Conservation (phyloP, 1,284 basidiomycete species). For the Ustilago tritici region DNA sequence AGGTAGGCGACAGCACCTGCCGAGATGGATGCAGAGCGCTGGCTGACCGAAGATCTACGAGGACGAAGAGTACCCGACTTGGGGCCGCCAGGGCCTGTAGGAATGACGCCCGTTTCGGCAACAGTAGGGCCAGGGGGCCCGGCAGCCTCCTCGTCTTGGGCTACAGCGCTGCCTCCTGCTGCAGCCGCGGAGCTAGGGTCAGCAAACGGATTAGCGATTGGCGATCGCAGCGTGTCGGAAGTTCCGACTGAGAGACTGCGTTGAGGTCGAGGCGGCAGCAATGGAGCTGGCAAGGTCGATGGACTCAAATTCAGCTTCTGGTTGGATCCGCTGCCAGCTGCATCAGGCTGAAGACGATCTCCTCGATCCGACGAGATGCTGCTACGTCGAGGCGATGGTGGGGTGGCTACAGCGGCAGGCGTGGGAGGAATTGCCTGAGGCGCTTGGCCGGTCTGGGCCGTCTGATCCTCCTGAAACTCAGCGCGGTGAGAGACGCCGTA, state of each 20-base stretch:
- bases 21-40: slow-evolving; percentile 49
- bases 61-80: slow-evolving; percentile 51
- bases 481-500: slow-evolving; percentile 42
- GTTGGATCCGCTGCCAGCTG: slow-evolving; percentile 10
- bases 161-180: not conserved
- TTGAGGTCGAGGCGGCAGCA: slow-evolving; percentile 43
- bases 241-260: slow-evolving; percentile 29
- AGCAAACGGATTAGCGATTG: slow-evolving; percentile 35
- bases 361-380: slow-evolving; percentile 26
- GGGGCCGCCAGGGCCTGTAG: slow-evolving; percentile 53
- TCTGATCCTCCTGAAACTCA: slow-evolving; percentile 38
- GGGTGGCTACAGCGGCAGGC: not conserved
- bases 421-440: not conserved
- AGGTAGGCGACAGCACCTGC: slow-evolving; percentile 51
- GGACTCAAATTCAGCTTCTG: slow-evolving; percentile 50
- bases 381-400: slow-evolving; percentile 15
- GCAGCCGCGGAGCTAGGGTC: slow-evolving; percentile 19
- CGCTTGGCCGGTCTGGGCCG: not conserved
- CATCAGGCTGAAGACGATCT: slow-evolving; percentile 22
- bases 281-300: slow-evolving; percentile 36
- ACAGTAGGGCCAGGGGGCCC: slow-evolving; percentile 48
- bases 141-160: slow-evolving; percentile 18
- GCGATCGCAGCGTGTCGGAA: slow-evolving; percentile 28
- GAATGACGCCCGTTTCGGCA: slow-evolving; percentile 54
- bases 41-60: slow-evolving; percentile 39